Evolutionary conservation across 2,329 filamentous ascomycete species (phyloP), one percentile per base, ranked within the genome.

Genomic region (Aureobasidium mangrovei): DNA sequence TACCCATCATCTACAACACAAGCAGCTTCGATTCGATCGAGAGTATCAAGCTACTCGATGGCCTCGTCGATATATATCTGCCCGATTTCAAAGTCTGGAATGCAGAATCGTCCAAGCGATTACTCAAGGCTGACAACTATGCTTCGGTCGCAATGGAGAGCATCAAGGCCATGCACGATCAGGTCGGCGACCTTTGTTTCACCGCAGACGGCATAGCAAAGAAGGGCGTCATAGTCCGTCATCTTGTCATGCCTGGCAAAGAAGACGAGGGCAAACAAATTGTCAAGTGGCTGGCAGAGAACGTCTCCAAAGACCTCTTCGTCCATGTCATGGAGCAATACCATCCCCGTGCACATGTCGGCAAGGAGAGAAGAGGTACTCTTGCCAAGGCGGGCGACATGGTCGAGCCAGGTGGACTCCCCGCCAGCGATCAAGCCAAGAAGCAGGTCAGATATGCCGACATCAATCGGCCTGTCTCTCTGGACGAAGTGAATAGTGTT

Each of bases 321-420:
- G 79, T 93, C 57, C 85, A 94, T 65, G 84, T 94, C 60, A 93
- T 93, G 88, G 88, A 94, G 69, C 88, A 94, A 69, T 93, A 93
- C 64, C 83, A 82, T 58, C 88, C 88, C 0, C 80, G 86, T 59
- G 88, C 86, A 0, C 83, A 94, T 67, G 88, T 94, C 0, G 88
- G 88, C 3, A 91, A 89, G 71, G 72, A 74, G 53, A 80, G 72
- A 61, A 71, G 74, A 55, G 62, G 40, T 4, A 62, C 58, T 8
- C 58, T 48, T 28, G 56, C 60, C 7, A 43, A 58, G 2, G 65
- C 60, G 12, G 59, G 61, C 48, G 60, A 64, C 62, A 56, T 64
- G 29, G 18, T 63, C 53, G 62, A 70, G 55, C 54, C 68, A 57
- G 60, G 64, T n/a, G 61, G 64, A 54, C 53, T 61, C 18, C 48